Conservation (phyloP, 345 rosid genomes). For the Brassica incana region DNA sequence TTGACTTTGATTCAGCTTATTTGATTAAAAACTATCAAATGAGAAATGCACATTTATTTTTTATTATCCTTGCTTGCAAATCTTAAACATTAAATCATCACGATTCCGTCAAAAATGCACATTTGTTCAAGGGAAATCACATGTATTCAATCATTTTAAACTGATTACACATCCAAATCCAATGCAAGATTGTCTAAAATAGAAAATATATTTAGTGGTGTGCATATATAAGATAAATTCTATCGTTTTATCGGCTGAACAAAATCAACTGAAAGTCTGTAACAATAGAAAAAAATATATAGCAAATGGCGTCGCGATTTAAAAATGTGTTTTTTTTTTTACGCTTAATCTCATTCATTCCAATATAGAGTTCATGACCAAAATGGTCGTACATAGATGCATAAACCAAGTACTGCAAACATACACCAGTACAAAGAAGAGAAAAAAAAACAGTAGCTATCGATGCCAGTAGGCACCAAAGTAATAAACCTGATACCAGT, state of each 20-base stretch:
- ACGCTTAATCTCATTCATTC: too few relatives aligned
- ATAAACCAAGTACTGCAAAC: too few relatives aligned
- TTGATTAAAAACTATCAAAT: background rate
- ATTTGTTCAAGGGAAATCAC: background rate
- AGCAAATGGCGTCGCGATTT: background rate
- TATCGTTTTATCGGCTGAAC: background rate
- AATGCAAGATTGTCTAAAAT: background rate
- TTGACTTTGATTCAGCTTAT: background rate
- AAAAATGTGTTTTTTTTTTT: background rate
- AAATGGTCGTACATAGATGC: too few relatives aligned
- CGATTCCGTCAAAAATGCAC: background rate
- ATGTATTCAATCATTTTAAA: background rate
- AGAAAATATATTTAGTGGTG: background rate
- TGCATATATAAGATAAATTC: background rate
- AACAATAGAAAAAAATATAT: background rate
- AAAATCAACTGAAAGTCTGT: background rate
- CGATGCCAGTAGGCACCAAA: too few relatives aligned
- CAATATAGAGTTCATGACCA: too few relatives aligned
- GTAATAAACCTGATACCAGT: too few relatives aligned
- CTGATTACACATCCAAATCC: background rate
- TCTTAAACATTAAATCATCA: background rate
- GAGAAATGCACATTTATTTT: background rate
- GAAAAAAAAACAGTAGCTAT: too few relatives aligned
- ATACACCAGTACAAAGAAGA: too few relatives aligned
- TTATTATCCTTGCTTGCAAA: background rate